Base-by-base conservation (phyloP, 169 alveolate genomes). In the Ichthyophthirius multifiliis region DNA sequence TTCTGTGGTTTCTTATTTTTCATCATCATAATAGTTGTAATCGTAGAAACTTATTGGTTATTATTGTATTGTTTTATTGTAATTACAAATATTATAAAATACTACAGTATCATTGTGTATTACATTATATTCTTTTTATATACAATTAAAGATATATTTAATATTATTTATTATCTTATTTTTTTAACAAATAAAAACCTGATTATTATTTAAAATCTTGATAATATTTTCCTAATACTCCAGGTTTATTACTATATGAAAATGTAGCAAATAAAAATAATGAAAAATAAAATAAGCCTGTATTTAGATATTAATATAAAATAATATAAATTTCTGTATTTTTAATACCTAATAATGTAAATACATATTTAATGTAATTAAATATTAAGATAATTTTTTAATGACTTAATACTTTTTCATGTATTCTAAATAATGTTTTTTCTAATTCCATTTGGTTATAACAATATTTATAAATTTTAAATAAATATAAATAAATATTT, bases 391-490 rank as follows among this genome's bases (percentile, higher is more conserved):
- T 15, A n/a, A 39, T 1, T 1, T 4, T 10, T 10, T 45, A 18
- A 2, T 62, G 12, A 13, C 77, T 30, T 39, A 81, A 34, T 9
- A 81, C 5, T 43, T 48, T 71, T 30, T 73, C 76, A 55, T 71
- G 76, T 0, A 81, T 47, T 44, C 71, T 71, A 48, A 47, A 73
- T 27, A 81, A 44, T 23, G 75, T 34, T 73, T 73, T 71, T 55
- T 81, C 86, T 15, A 81, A 39, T 34, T 81, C 86, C 86, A 81
- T 81, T 73, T 35, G 0, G 3, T 18, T 20, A 27, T 10, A 55
- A 27, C 71, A 55, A 5, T 20, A 18, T 55, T 55, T 55, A 47
- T 43, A 10, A 10, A 43, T 43, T 43, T 43, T 10, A 43, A 43
- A 43, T 43, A 43, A 10, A 10, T 43, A 43, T 43, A 43, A n/a